Percentiles rank a stretch among this genome's conserved stretches.
Conservation (phyloP, 805 yeast genomes). For the Candida caryicola region DNA sequence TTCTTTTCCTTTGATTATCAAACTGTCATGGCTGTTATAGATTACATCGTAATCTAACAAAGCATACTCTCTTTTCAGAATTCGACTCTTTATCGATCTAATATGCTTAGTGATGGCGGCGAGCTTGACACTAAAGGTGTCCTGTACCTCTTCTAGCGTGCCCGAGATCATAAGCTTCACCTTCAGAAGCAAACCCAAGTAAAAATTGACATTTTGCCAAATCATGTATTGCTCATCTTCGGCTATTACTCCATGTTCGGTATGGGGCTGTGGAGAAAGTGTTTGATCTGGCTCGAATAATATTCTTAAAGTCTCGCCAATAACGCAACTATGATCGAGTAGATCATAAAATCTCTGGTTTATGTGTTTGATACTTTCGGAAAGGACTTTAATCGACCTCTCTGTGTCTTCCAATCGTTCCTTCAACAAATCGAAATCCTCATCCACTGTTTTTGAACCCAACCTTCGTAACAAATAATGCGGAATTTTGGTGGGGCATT, state of each 20-base stretch:
- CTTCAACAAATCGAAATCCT: slow-evolving; percentile 23
- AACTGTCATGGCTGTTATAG: slow-evolving; percentile 24
- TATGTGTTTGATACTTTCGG: background rate
- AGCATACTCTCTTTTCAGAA: slow-evolving; percentile 30
- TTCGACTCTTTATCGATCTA: slow-evolving; percentile 23
- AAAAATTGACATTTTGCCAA: slow-evolving; percentile 21
- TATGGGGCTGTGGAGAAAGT: no score
- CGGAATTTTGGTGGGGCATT: slow-evolving; percentile 18
- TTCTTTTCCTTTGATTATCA: slow-evolving; percentile 36
- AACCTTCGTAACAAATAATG: slow-evolving; percentile 6
- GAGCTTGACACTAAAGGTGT: slow-evolving; percentile 13
- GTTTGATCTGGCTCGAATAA: slow-evolving; percentile 4
- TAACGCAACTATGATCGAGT: background rate
- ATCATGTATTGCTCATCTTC: slow-evolving; percentile 11
- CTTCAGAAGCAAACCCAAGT: slow-evolving; percentile 14
- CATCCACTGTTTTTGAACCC: slow-evolving; percentile 21
- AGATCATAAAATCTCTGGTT: background rate
- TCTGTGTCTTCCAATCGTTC: slow-evolving; percentile 20
- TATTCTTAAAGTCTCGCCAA: background rate
- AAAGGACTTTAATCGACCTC: slow-evolving; percentile 14
- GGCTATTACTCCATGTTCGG: no score
- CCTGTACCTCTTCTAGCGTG: slow-evolving; percentile 11
- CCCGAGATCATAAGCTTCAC: slow-evolving; percentile 11
- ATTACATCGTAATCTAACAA: slow-evolving; percentile 39
- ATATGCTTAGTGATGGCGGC: slow-evolving; percentile 14